Evolutionary conservation across 176 grass and related monocot species (phyloP), one percentile per base, ranked within the genome.

Genomic region (Canna indica): DNA sequence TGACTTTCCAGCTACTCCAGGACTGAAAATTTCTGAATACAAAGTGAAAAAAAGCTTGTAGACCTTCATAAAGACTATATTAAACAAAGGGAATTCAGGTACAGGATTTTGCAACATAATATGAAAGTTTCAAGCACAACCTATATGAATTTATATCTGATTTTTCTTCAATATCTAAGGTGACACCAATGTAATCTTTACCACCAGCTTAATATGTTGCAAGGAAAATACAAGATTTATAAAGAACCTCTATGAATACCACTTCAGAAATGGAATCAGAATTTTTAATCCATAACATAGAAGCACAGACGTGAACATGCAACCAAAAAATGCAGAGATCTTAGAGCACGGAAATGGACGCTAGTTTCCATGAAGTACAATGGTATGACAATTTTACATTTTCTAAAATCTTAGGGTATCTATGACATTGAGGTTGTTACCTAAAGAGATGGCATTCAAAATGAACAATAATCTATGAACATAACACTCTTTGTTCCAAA

Each of bases 1-100:
- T 70, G 61, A 48, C 3, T 82, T 59, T 67, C 11, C 42, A 52
- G 46, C 59, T 81, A 66, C 52, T 68, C 69, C 72, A 46, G 59
- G 79, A 64, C 13, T 72, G 61, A 79, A 27, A 73, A 78, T 64
- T 82, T 74, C 83, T 85, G 75, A 77, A 70, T 58, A 73, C 15
- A 70, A 35, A 1, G 78, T 34, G 73, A 32, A 39, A 33, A 33
- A 3, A 66, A 39, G 22, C 63, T 24, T 66, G 17, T 66, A 66
- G 34, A 38, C 24, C 33, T 25, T 39, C 8, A 22, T 17, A 41
- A 38, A 1, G 30, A 62, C 1, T 62, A 62, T 12, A 38, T 66
- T 66, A 38, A 66, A 20, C 33, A 39, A 66, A 66, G 25, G 4
- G 18, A 34, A 39, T 66, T 12, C 34, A 13, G 2, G 8, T 25